phyloP scores from a whole-genome alignment of 257 asterid species.

The Apocynum venetum region DNA sequence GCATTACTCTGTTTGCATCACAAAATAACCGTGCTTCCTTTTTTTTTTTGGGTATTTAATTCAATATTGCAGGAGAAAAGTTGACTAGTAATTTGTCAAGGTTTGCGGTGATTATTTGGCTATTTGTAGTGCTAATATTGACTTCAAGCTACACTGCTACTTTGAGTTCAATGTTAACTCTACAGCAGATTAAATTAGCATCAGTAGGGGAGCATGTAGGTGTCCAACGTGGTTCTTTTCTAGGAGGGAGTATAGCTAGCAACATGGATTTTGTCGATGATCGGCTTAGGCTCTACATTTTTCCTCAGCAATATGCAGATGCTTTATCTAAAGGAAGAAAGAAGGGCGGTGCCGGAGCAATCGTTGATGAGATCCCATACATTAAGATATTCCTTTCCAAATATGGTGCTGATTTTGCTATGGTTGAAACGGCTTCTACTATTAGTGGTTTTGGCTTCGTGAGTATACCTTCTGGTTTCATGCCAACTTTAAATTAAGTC shows the following conservation, averaged over 20 bases:
- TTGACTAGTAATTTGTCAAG: constrained; percentile 36
- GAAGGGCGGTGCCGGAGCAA: constrained; percentile 37
- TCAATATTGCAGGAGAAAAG: constrained; percentile 35
- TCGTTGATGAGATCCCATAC: constrained; percentile 42
- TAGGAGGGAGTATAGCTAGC: not conserved
- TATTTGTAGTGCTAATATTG: constrained; percentile 43
- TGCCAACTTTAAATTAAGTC: not conserved
- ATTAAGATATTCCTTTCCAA: constrained; percentile 26
- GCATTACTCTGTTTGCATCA: not conserved
- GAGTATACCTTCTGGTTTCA: constrained; percentile 14
- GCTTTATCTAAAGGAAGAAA: constrained; percentile 37
- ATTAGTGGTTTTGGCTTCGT: constrained; percentile 41
- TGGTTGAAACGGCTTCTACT: constrained; percentile 20
- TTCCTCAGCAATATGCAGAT: constrained; percentile 6
- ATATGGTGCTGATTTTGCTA: constrained; percentile 24
- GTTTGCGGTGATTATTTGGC: constrained; percentile 42
- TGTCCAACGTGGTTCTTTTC: constrained; percentile 12
- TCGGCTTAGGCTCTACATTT: constrained; percentile 9
- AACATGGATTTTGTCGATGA: constrained; percentile 22
- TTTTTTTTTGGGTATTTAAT: not conserved
- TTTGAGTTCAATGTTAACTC: constrained; percentile 45
- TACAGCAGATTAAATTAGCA: constrained; percentile 27
- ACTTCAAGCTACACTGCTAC: constrained; percentile 46
- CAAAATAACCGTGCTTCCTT: too few relatives aligned
- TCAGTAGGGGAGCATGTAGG: constrained; percentile 23